Evolutionary conservation across 1,284 basidiomycete genomes (phyloP), one percentile per base, ranked within the genome.

Genomic region (Bothia castanella): DNA sequence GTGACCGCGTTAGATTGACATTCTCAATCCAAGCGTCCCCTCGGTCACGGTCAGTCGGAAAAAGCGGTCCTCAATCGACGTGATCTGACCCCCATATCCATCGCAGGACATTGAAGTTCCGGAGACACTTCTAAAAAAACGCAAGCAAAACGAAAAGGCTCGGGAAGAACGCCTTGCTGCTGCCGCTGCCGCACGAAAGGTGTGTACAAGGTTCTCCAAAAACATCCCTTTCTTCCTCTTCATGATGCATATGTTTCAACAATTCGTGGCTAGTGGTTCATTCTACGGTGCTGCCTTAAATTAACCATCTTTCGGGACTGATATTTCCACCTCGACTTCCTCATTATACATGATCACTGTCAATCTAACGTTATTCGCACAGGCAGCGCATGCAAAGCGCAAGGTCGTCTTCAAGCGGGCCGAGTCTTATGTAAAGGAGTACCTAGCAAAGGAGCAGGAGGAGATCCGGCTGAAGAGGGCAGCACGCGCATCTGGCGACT

Each of bases 391-490:
- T 72, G 85, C 91, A 58, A 95, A 96, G 82, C 88, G 97, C 76
- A 90, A 89, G 74, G 88, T 97, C 71, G 87, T 98, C 80, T 99
- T 99, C 89, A 99, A 99, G 88, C 92, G 97, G 57, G 96, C 97
- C 48, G 97, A 99, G 76, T 77, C 89, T 61, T 98, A 98, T 75
- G 94, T 97, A 64, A 97, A 97, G 82, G 96, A 98, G 78, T 98
- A 98, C 76, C 75, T 89, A 54, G 61, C 79, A 55, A 86, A 87
- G 76, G 97, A 99, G 84, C 87, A 85, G 76, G 97, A 99, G 79
- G 93, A 97, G 79, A 85, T 99, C 72, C 89, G 93, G 61, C 77
- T 98, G 70, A 95, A 93, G 80, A 87, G 96, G 57, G 89, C 85
- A 69, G 96, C 96, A 58, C 89, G 95, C 72, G 76, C 88, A 67